Evolutionary conservation across 2,329 filamentous ascomycete species (phyloP).

Genomic region (Arthroderma sp.): DNA sequence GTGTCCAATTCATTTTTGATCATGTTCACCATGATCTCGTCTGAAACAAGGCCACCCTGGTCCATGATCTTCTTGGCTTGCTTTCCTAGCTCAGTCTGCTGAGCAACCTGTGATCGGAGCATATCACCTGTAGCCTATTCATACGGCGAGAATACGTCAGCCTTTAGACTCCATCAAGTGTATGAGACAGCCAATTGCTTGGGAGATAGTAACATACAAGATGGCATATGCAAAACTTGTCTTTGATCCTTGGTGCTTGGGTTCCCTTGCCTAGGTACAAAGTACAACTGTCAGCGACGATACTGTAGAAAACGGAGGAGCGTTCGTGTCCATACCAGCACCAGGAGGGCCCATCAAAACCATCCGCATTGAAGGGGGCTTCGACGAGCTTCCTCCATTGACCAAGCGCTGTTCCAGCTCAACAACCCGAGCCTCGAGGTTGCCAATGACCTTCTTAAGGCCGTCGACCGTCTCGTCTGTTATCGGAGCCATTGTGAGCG

Average conservation of each 20-base stretch:
- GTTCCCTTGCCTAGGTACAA: conserved; percentile 75
- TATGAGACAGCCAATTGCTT: background rate
- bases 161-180: background rate
- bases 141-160: background rate
- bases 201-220: conserved; percentile 48
- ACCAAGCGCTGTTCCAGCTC: conserved; percentile 64
- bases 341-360: conserved; percentile 95
- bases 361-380: conserved; percentile 67
- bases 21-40: conserved; percentile 99
- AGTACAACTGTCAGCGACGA: too few relatives aligned
- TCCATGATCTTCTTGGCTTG: conserved; percentile 99
- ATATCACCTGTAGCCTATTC: conserved; percentile 90
- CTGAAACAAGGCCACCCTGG: conserved; percentile 88
- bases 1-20: conserved; percentile 92
- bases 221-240: conserved; percentile 94
- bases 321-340: conserved; percentile 54
- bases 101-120: conserved; percentile 94
- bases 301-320: too few relatives aligned
- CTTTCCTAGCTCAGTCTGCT: conserved; percentile 86
- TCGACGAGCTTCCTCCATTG: conserved; percentile 36
- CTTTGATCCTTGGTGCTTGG: conserved; percentile 94
- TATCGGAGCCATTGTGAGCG: conserved; percentile 66
- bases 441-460: conserved; percentile 70
- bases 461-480: conserved; percentile 66
- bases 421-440: conserved; percentile 75